A percentile compares a stretch with the other conserved stretches of the same genome.
Evolutionary conservation across 2,329 filamentous ascomycete species (phyloP).

Genomic region (Trichophyton verrucosum): DNA sequence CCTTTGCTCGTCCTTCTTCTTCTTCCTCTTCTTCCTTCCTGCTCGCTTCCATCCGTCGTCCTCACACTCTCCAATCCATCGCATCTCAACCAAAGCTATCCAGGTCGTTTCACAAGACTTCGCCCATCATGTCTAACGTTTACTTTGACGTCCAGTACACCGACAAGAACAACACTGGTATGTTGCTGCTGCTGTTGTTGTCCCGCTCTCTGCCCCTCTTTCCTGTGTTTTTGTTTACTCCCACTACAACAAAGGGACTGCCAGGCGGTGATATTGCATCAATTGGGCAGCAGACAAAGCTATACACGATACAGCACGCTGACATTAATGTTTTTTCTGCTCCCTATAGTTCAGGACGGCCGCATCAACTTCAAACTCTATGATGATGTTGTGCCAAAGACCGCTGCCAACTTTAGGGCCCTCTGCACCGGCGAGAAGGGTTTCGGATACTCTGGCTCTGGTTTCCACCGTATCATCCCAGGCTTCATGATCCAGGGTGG

Average conservation of each 20-base stretch:
- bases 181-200: slow-evolving; percentile 18
- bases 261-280: not conserved
- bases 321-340: not conserved
- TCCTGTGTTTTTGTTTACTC: slow-evolving; percentile 1
- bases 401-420: slow-evolving; percentile 69
- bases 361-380: slow-evolving; percentile 84
- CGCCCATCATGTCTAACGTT: slow-evolving; percentile 62
- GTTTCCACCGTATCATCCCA: slow-evolving; percentile 88
- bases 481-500: slow-evolving; percentile 93
- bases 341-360: slow-evolving; percentile 51
- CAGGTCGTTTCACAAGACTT: slow-evolving; percentile 47
- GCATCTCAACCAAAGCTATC: slow-evolving; percentile 27
- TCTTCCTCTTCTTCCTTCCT: slow-evolving; percentile 16
- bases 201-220: not conserved
- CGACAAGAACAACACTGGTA: slow-evolving; percentile 41
- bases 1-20: slow-evolving; percentile 14
- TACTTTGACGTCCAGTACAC: slow-evolving; percentile 62
- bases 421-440: slow-evolving; percentile 73
- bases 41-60: slow-evolving; percentile 12
- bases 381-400: slow-evolving; percentile 78
- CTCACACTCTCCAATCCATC: slow-evolving; percentile 17
- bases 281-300: not conserved
- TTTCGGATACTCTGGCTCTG: slow-evolving; percentile 69
- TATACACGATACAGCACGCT: not conserved
- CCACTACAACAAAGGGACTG: not conserved